Evolutionary conservation across 441 rosid species (phyloP), one percentile per base, ranked within the genome.

Genomic region (Erodium chrysanthum): DNA sequence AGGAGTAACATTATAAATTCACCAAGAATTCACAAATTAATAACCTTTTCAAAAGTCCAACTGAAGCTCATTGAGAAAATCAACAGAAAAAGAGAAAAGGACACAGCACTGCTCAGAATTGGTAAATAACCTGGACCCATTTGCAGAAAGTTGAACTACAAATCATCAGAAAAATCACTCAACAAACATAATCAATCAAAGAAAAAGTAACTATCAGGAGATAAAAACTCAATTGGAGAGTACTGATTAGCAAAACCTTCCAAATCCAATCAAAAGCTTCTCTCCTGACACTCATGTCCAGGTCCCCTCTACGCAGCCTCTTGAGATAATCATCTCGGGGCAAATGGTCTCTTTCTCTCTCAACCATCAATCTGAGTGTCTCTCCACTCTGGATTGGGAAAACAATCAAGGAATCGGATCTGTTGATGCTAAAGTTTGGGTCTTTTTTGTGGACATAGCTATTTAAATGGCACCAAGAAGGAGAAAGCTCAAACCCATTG

Each of bases 191-290:
- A 66, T 29, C 23, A 7, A 33, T 11, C n/a, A n/a, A 2, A 31
- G 12, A 18, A 35, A 71, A 65, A 37, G 9, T 37, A 12, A 48
- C 2, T 4, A 72, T 63, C 58, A 67, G 50, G 44, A 48, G 68
- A 76, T 69, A 70, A 67, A 62, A 74, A 68, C 61, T 66, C 62
- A 66, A 66, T 61, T 76, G 68, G 66, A 75, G 56, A 66, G 63
- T 67, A 60, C 42, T 1, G 18, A 70, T 48, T 63, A 46, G 46
- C 62, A 74, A 66, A 60, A 83, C 89, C 89, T 83, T 83, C 66
- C 64, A 73, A 80, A 85, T 82, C 89, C 87, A 85, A 65, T 80
- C 68, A 60, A 83, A 75, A 68, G 86, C 86, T 67, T 80, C 81
- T 63, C 73, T 80, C 71, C 80, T 80, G 50, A 59, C 73, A 75